A percentile compares a stretch with the other conserved stretches of the same genome.
Conservation (phyloP, 23 red algal species). For the Agarophyton chilense region DNA sequence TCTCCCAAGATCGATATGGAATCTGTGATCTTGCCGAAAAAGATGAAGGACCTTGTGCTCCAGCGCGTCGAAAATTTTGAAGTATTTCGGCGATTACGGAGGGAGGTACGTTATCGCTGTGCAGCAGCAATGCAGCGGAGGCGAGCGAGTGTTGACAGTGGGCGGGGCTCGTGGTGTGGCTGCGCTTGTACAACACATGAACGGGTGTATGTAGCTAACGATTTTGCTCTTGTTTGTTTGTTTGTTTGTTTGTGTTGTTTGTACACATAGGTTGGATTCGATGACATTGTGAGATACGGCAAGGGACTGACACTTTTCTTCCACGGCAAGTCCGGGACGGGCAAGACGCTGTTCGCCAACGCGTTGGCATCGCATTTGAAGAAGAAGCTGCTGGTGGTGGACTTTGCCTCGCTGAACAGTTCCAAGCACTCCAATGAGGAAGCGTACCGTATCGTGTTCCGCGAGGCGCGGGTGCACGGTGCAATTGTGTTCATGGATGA, state of each 20-base stretch:
- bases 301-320: constrained; percentile 72
- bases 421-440: constrained; percentile 67
- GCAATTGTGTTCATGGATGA: constrained; percentile 78
- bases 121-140: too few relatives aligned
- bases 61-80: constrained; percentile 71
- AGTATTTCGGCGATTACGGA: constrained; percentile 54
- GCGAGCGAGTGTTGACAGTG: too few relatives aligned
- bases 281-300: constrained; percentile 79
- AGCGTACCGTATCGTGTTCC: constrained; percentile 64
- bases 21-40: constrained; percentile 55
- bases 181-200: too few relatives aligned
- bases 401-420: constrained; percentile 66
- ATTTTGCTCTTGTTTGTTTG: background rate
- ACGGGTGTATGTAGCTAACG: background rate
- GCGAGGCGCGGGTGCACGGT: constrained; percentile 62
- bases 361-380: constrained; percentile 68
- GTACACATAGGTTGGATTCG: constrained; percentile 54
- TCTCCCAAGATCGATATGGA: constrained; percentile 76
- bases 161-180: too few relatives aligned
- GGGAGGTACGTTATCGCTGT: constrained; percentile 52
- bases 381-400: constrained; percentile 71
- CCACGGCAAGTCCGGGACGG: constrained; percentile 70
- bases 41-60: constrained; percentile 68
- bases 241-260: background rate
- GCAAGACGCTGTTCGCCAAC: constrained; percentile 70